Base-by-base conservation (phyloP, 1,284 basidiomycete genomes). In the Phlebopus sp. region DNA sequence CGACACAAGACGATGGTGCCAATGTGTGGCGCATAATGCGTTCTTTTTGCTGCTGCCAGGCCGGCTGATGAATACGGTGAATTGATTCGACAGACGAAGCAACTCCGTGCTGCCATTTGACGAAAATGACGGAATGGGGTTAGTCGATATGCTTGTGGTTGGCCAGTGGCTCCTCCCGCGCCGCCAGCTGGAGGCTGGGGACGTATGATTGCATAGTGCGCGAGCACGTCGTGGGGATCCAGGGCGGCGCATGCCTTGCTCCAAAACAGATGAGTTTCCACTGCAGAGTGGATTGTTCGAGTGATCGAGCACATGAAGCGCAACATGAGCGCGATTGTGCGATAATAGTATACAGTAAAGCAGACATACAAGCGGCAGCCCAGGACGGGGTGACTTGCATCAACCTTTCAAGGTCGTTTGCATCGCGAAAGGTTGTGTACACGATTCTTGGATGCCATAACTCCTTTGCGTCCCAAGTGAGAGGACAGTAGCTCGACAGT, bases 61-160 rank as follows among this genome's bases (percentile, higher is more conserved):
- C 84, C 84, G 6, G 64, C 53, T 25, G 67, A 71, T 3, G 73
- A 64, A 46, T 64, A 68, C 0, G 86, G 82, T 5, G 64, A 65
- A 62, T 86, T 88, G 58, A 89, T 70, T 10, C 86, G 77, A 66
- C 86, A 89, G n/a, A 87, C 75, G 35, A 75, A 60, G 65, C 86
- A 89, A 19, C 75, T 77, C 23, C 63, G 64, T 13, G 51, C 51
- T 38, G 64, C 55, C 58, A 77, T 69, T 39, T 68, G 64, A 8
- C 70, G 71, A 57, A 71, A 79, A 52, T 77, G 74, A 42, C 64
- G 67, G 52, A 69, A 72, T 25, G 70, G 66, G 6, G 70, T 65
- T 50, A 72, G 49, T 44, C 70, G 71, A 42, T 58, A 62, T 1
- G 62, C 36, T 5, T 51, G 57, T 18, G 54, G 48, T 15, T 59